A percentile compares a stretch with the other conserved stretches of the same genome.
Conservation (phyloP, 2,329 filamentous ascomycete genomes). For the Pochonia chlamydosporia region DNA sequence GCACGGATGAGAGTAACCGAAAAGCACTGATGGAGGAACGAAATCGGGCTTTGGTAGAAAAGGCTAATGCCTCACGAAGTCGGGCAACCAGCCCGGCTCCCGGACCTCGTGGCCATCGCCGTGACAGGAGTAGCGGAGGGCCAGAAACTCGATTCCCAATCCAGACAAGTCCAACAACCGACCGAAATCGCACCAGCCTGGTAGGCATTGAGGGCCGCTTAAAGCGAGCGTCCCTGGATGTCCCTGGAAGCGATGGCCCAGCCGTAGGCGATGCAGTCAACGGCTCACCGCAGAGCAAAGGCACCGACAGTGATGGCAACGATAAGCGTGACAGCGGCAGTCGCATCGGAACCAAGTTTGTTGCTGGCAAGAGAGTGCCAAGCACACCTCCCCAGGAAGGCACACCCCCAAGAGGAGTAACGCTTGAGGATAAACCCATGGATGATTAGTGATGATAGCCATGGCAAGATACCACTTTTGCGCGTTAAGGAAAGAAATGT, state of each 20-base stretch:
- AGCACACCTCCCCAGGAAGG: slow-evolving; percentile 23
- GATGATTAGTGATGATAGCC: slow-evolving; percentile 32
- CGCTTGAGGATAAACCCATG: slow-evolving; percentile 48
- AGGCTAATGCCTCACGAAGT: slow-evolving; percentile 57
- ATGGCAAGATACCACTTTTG: neutral
- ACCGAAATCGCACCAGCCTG: slow-evolving; percentile 44
- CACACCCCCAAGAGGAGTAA: slow-evolving; percentile 35
- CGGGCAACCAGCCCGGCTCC: slow-evolving; percentile 70
- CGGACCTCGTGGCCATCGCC: slow-evolving; percentile 57
- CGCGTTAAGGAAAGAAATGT: neutral
- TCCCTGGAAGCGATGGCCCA: slow-evolving; percentile 56
- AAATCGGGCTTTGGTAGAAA: slow-evolving; percentile 71
- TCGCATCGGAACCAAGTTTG: slow-evolving; percentile 37
- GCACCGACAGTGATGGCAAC: slow-evolving; percentile 15
- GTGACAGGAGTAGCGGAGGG: slow-evolving; percentile 71
- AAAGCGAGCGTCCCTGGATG: slow-evolving; percentile 71
- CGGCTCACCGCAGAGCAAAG: slow-evolving; percentile 26
- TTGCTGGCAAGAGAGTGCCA: slow-evolving; percentile 40
- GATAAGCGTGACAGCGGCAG: slow-evolving; percentile 63
- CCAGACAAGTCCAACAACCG: slow-evolving; percentile 57
- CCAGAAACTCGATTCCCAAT: slow-evolving; percentile 82
- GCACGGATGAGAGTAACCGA: slow-evolving; percentile 92
- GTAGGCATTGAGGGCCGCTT: slow-evolving; percentile 35
- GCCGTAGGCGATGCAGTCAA: slow-evolving; percentile 36
- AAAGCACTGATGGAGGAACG: slow-evolving; percentile 92